Evolutionary conservation across 1,139 yeast genomes (phyloP), one percentile per base, ranked within the genome.

Genomic region (Pichia sp.): DNA sequence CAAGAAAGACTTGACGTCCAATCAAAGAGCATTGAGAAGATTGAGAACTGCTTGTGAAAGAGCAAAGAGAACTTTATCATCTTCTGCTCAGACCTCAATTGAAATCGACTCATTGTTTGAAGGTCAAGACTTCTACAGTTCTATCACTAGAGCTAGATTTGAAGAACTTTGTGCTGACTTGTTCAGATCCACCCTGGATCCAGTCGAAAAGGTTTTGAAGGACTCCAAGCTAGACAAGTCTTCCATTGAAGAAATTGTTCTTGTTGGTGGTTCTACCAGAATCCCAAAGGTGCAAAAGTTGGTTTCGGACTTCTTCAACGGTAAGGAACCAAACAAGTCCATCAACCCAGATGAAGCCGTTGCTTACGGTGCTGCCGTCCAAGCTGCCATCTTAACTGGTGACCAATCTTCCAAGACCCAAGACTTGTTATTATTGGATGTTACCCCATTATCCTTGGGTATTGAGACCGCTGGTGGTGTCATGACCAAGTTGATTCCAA

Each of bases 251-350:
- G 98, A 92, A 80, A 92, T 92, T 74, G 99, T 92, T 74, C 83
- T 92, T 68, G 99, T 92, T 70, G 99, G 99, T 86, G 99, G 99
- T 84, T 92, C 99, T 66, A 92, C 99, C 77, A 92, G 98, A 87
- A 92, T 92, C 81, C 98, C 98, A 82, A 91, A 91, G 84, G 88
- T 92, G 73, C 98, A 93, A 83, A 90, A 92, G 80, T 84, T 92
- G 73, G 90, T 92, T 68, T 89, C 96, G 67, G 98, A 93, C 80
- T 92, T 84, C 92, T 92, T 93, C 79, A 93, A 92, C 75, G 98
- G 98, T 78, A 92, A 93, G 84, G 79, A 76, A 68, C 79, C 78
- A 64, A 75, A 76, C 65, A 74, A 72, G 72, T 73, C 76, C 44
- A 74, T 74, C 60, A 73, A 74, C 71, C 78, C 77, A 50, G 85